Evolutionary conservation across 164 flowering plant genomes (phyloP), one percentile per base, ranked within the genome.

Genomic region (Vitis rotundifolia): DNA sequence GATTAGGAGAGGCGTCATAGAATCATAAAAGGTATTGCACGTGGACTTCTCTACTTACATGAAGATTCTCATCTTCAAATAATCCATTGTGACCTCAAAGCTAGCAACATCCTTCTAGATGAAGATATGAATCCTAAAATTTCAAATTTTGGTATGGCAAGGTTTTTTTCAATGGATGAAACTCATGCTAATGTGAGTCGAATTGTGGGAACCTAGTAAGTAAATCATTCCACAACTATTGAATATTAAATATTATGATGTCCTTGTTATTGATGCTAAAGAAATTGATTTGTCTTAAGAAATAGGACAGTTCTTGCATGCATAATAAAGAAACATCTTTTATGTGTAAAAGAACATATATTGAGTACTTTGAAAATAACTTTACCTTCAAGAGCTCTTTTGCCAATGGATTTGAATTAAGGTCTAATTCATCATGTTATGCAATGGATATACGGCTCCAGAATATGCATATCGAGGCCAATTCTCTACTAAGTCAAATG

Each of bases 111-210:
- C 19, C 22, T 84, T 14, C 65, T 87, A 9, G 87, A 83, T 56
- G 54, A 13, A 5, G 67, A 77, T 0, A 78, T 85, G 84, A 77
- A 52, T 15, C 87, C 88, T 0, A 87, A 82, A 52, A 87, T 87
- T 47, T 75, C 85, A 15, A 82, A 84, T 61, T 86, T 86, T 71
- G 86, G 91, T 5, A 55, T 80, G 76, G 88, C 88, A 29, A 76
- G 78, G 52, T 48, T 72, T 10, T 72, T 84, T 60, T 60, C 28
- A 16, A 57, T 63, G 1, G 76, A 84, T 65, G 78, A 83, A 63
- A 78, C 59, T 49, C 68, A 63, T 49, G 80, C 13, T 11, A 62
- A 56, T 9, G 79, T 85, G 6, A 74, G 16, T 1, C 73, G 66
- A 68, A 69, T 83, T 6, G 79, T 73, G 0, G 87, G 88, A 49